Evolutionary conservation across 306 rosid genomes (phyloP), one percentile per base, ranked within the genome.

Genomic region (Glycine soja): DNA sequence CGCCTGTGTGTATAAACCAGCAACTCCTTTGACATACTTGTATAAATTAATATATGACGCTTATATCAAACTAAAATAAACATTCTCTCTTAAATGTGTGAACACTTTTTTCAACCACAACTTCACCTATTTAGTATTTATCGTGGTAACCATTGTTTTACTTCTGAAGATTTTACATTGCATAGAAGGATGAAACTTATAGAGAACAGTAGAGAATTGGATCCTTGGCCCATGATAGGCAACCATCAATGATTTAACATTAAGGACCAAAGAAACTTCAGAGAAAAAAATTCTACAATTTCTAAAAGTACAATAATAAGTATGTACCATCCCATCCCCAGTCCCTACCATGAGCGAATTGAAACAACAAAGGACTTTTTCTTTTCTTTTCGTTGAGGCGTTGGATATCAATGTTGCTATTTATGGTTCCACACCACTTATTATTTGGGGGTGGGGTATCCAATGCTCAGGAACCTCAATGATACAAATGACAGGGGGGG

Each of bases 311-410:
- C 24, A 34, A 42, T 42, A 42, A 42, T 4, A 16, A 34, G 2
- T 34, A 34, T 71, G 16, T 50, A 62, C 47, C 56, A 62, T 74
- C n/a, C 47, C 56, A 62, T 74, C 72, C 16, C 15, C 9, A 61
- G 42, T 58, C 67, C 64, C 51, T 54, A 48, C 65, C 53, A 0
- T 11, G 3, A 48, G 57, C 14, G 38, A 11, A 10, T 16, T 57
- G 18, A 54, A 57, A n/a, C n/a, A n/a, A n/a, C n/a, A n/a, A n/a
- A n/a, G n/a, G n/a, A n/a, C n/a, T n/a, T n/a, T n/a, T 5, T 68
- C 18, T 24, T 12, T 10, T 24, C 3, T 16, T 16, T 68, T 16
- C 16, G n/a, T 18, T 5, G 43, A n/a, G 63, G n/a, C 47, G 36
- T 13, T 7, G 24, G 52, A 47, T 46, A 57, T 58, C 30, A 70